These are phyloP conservation scores for Solanum hybrid DNA, from an alignment of 305 asterid genomes.

Conservation along the genomic window DNA sequence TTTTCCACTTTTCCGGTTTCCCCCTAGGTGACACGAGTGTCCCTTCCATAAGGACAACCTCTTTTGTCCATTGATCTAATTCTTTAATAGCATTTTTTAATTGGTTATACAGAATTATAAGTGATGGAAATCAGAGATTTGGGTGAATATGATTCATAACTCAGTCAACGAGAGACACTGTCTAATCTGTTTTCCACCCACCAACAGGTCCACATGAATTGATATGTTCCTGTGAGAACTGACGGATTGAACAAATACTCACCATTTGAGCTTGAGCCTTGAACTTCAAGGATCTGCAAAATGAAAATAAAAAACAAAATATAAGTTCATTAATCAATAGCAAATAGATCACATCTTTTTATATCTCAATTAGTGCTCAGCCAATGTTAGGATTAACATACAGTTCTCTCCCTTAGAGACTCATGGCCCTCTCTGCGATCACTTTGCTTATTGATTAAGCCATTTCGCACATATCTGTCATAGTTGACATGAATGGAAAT, in stretches of 20 bases:
- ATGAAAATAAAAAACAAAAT: background rate
- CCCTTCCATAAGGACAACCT: background rate
- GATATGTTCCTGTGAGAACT: slow-evolving; percentile 5
- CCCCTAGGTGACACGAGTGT: background rate
- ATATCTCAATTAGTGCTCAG: background rate
- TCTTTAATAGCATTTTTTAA: background rate
- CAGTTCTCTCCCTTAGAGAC: slow-evolving; percentile 9
- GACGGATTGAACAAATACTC: slow-evolving; percentile 25
- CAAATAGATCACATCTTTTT: background rate
- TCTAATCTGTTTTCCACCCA: background rate
- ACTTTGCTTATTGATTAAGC: slow-evolving; percentile 3
- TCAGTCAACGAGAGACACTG: background rate
- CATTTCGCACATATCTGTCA: slow-evolving; percentile 19
- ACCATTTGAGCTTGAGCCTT: slow-evolving; percentile 38
- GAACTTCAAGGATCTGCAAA: slow-evolving; percentile 44
- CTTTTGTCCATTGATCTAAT: background rate
- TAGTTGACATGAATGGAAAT: background rate
- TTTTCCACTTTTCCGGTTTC: background rate
- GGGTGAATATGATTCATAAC: background rate
- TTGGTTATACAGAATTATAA: background rate
- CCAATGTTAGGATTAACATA: slow-evolving; percentile 6
- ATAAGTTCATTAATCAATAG: background rate
- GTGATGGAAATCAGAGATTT: background rate
- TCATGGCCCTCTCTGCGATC: slow-evolving; percentile 1
- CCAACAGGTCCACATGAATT: background rate